Base-by-base conservation (phyloP, 148 eudicot genomes). In the Fagopyrum tataricum region DNA sequence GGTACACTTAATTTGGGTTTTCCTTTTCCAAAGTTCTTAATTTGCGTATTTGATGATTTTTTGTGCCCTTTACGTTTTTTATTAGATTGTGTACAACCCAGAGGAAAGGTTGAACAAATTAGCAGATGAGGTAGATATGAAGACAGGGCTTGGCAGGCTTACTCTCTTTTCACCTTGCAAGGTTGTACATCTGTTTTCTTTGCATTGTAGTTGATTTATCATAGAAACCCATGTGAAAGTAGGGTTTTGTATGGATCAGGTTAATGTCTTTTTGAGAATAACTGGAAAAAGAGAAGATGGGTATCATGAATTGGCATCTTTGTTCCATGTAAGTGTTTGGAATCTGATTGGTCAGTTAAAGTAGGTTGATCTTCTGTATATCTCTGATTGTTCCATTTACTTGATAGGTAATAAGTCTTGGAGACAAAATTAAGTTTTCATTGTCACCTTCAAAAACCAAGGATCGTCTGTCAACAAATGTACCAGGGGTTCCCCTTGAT, bases 111-210 rank as follows among this genome's bases (percentile, higher is more conserved):
- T 91, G 23, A 89, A 91, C 48, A 88, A 82, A 75, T 74, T 89
- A 69, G 96, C 96, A 70, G 91, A 94, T 84, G 89, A 88, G 74
- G 91, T 95, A 77, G 96, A 95, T 83, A 85, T 76, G 79, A 84
- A 85, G 23, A 88, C 87, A 78, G 97, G 94, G 68, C 75, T 95
- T 81, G 74, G 89, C 75, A 88, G 97, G 79, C 96, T 95, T 62
- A 84, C 90, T 76, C 86, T 95, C 69, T 95, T 92, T 77, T 95
- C 99, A 70, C 99, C 99, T 87, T 95, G 97, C 81, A 95, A 95
- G 96, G 99, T 91, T 64, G 43, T 15, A n/a, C 26, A 64, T 11
- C 39, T 31, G 44, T 18, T 64, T 6, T 64, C 41, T 39, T 39
- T 64, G 69, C 69, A 37, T 64, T 37, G 18, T 64, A 64, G 18